Conservation (phyloP, 805 yeast genomes). For the Wickerhamomyces alni region DNA sequence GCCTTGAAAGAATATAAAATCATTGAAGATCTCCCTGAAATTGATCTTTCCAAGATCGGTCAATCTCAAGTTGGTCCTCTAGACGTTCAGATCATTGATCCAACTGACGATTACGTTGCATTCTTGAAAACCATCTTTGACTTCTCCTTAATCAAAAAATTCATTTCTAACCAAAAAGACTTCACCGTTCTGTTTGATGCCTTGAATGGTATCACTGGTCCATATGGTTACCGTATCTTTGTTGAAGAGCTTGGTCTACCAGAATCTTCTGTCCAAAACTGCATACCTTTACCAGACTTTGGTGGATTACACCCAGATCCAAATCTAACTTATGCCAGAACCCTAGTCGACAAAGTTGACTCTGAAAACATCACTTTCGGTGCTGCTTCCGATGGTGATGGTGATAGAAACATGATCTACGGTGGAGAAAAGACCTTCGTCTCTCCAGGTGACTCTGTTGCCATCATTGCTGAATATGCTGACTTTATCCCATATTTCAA, state of each 20-base stretch:
- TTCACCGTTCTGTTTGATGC: constrained; percentile 84
- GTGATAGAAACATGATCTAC: constrained; percentile 97
- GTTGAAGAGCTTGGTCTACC: constrained; percentile 81
- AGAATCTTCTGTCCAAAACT: constrained; percentile 67
- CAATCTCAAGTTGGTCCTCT: constrained; percentile 46
- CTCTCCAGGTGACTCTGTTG: constrained; percentile 97
- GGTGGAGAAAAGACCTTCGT: constrained; percentile 85
- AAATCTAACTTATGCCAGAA: constrained; percentile 86
- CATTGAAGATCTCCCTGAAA: constrained; percentile 48
- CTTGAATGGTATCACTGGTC: constrained; percentile 94
- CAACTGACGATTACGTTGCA: constrained; percentile 70
- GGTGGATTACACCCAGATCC: constrained; percentile 99
- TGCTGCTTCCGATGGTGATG: constrained; percentile 99
- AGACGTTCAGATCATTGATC: constrained; percentile 75
- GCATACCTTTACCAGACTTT: constrained; percentile 76
- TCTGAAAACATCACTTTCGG: constrained; percentile 80
- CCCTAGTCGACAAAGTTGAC: constrained; percentile 86
- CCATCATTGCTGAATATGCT: constrained; percentile 93
- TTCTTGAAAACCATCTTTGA: constrained; percentile 85
- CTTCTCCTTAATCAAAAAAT: constrained; percentile 69
- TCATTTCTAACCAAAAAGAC: constrained; percentile 48
- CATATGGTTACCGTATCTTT: constrained; percentile 83
- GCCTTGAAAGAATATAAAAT: constrained; percentile 55
- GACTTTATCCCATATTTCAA: constrained; percentile 87
- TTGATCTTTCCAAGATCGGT: constrained; percentile 63